Base-by-base conservation (phyloP, 2,329 filamentous ascomycete species). In the Aureobasidium sp. region DNA sequence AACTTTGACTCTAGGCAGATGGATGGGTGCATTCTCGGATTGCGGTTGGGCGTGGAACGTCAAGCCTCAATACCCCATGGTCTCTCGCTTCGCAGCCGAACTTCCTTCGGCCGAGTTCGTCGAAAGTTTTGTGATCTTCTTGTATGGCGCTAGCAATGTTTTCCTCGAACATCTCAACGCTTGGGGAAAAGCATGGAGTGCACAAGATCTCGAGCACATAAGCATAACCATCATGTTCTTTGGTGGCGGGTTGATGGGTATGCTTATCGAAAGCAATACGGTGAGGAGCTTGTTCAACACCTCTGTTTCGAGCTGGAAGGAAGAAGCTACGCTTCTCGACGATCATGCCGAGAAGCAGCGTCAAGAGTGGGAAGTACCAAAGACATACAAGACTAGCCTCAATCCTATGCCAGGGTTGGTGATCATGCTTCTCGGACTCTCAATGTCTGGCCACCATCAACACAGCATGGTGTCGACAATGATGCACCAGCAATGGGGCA, bases 1-100 rank as follows among this genome's bases (percentile, higher is more conserved):
- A 8, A 76, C 96, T 30, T 76, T 96, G 63, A 95, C 89, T 0
- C 80, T 96, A 3, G 90, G 90, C 30, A 86, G 92, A 62, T 96
- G 90, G 87, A 84, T 90, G 68, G 92, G 92, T 32, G 88, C 88
- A 72, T 96, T 94, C 72, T 88, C 88, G 62, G 89, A 95, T 63
- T 81, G 92, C 61, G 92, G 91, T 66, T 96, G 92, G 92, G 89
- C 91, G 0, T 96, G 91, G 92, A 96, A 96, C 68, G 75, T 91
- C 64, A 88, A 88, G 65, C 90, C 90, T 8, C 70, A 77, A 7
- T 72, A 74, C 64, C 76, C 77, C 16, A 72, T 83, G n/a, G 79
- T 83, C 25, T 80, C 82, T 66, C 82, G 79, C 70, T 87, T 87
- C 81, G 83, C 82, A 44, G 73, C 77, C 57, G 75, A 73, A 44